Conservation (phyloP, 2,329 filamentous ascomycete species). For the Mariannaea elegans region DNA sequence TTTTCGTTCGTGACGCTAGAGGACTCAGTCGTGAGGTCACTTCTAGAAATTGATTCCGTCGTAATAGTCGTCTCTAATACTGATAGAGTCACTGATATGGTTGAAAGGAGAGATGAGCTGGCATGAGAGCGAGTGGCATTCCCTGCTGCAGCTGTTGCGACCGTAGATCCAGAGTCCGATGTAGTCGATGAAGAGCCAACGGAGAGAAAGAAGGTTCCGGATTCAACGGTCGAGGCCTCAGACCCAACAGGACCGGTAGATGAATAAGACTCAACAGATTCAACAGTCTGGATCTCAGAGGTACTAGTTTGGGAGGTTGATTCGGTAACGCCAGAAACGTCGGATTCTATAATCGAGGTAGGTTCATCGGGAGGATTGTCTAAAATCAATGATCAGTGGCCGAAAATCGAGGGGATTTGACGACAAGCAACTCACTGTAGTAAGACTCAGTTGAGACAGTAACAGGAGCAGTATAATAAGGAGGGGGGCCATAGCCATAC, state of each 20-base stretch:
- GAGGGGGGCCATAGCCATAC: slow-evolving; percentile 35
- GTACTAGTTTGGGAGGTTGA: neutral
- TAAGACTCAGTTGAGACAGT: slow-evolving; percentile 1
- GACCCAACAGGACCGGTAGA: neutral
- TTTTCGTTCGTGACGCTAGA: neutral
- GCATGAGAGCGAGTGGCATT: neutral
- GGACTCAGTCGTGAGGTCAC: neutral
- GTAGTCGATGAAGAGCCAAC: neutral
- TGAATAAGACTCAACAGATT: neutral
- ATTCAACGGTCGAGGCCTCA: neutral
- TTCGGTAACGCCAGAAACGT: neutral
- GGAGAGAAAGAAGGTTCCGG: neutral
- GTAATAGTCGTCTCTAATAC: neutral
- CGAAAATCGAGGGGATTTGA: no score
- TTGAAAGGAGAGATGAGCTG: neutral
- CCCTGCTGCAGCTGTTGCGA: slow-evolving; percentile 1
- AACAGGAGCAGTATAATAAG: slow-evolving; percentile 31
- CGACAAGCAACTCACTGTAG: slow-evolving; percentile 22
- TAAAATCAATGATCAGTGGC: slow-evolving; percentile 21
- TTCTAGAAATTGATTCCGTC: neutral
- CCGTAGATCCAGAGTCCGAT: neutral
- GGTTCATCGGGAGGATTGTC: slow-evolving; percentile 13
- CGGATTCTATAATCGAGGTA: neutral
- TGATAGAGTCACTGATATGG: neutral
- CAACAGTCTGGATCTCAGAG: neutral